These are phyloP conservation scores for Cyphellophora europaea DNA, from an alignment of 2,329 filamentous ascomycete genomes.

Conservation along the genomic window DNA sequence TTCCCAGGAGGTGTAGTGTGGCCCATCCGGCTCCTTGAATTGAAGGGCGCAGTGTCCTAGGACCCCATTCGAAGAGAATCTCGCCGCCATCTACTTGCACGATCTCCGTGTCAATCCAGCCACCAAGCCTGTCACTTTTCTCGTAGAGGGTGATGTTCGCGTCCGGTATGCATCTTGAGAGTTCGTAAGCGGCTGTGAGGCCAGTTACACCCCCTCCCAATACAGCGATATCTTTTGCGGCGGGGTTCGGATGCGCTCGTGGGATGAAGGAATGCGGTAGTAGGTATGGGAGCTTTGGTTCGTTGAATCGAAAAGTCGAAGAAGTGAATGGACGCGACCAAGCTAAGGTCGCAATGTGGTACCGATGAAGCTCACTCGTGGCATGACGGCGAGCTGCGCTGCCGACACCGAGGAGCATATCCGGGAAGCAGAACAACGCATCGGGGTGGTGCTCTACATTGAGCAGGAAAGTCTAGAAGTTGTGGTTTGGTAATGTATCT, in stretches of 20 bases:
- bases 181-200: conserved; percentile 66
- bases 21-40: conserved; percentile 46
- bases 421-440: conserved; percentile 1
- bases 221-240: conserved; percentile 49
- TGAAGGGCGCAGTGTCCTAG: conserved; percentile 64
- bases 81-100: conserved; percentile 51
- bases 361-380: neutral
- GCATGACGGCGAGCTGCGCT: neutral
- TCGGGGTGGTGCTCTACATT: too few species aligned
- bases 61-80: conserved; percentile 74
- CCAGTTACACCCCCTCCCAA: conserved; percentile 79
- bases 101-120: conserved; percentile 68
- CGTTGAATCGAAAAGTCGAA: too few species aligned
- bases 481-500: too few species aligned
- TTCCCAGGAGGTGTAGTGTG: too few species aligned
- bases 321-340: too few species aligned
- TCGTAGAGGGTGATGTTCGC: conserved; percentile 77
- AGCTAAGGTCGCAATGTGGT: too few species aligned
- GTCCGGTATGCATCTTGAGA: conserved; percentile 58
- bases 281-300: too few species aligned
- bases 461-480: too few species aligned
- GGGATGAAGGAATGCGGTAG: neutral
- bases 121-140: conserved; percentile 58
- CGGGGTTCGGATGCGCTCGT: conserved; percentile 11
- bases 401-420: neutral